Base-by-base conservation (phyloP, 768 basidiomycete genomes). In the Cytidiella melzeri region DNA sequence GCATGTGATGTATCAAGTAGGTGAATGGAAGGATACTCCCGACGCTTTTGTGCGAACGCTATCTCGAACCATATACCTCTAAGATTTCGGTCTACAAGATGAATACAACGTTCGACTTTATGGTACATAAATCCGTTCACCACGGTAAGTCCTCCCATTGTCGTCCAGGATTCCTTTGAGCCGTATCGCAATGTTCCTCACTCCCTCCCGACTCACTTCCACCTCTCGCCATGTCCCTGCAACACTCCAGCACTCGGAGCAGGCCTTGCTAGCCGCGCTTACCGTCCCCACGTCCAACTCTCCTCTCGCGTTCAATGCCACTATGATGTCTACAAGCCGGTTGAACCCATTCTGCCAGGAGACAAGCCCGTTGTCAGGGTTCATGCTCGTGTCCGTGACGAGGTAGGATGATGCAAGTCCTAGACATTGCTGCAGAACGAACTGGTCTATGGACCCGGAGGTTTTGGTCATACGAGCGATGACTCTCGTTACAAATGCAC, bases 171-270 rank as follows among this genome's bases (percentile, higher is more conserved):
- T 62, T 41, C 57, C 67, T 55, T 81, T 81, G 57, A 91, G 70
- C 58, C 79, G 83, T 25, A 67, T 66, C 9, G 83, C 87, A 25
- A 80, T 74, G 28, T 70, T 75, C 34, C 76, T 73, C 19, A 91
- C 80, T 3, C 74, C 72, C n/a, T 78, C 77, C 48, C 79, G 72
- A 58, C 78, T 79, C 19, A 80, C 79, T 38, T 79, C 79, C 53
- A 90, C 66, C 13, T 80, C 83, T 25, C 75, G 69, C 84, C 85
- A 90, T 18, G 78, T 76, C 0, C 77, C 80, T 0, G 81, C 78
- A 2, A 80, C 77, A 13, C 73, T 80, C 88, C 88, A 92, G 62
- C 87, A 88, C 61, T 92, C 89, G 15, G 84, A 85, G 57, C 87
- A 88, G 12, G 77, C 72, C 58, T 73, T 77, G 43, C 81, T 81